These are phyloP conservation scores for Sanguinoderma infundibulare DNA, from an alignment of 1,284 basidiomycete species.

Conservation along the genomic window DNA sequence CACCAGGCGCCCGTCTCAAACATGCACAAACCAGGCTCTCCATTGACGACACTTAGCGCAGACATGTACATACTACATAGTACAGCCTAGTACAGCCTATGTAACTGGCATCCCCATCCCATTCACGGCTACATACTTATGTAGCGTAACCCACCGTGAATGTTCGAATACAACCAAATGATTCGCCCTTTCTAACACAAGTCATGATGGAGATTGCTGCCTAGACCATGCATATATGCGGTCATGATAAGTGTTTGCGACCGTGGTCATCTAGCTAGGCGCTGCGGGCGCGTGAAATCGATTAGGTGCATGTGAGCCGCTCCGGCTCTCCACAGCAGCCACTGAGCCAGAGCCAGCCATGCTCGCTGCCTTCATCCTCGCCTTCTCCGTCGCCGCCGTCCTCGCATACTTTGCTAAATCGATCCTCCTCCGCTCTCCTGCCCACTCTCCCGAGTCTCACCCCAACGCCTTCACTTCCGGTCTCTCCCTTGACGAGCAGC, in stretches of 20 bases:
- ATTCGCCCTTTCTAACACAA: too few species aligned
- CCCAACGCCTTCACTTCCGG: conserved; percentile 11
- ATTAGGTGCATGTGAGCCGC: conserved; percentile 4
- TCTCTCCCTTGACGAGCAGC: conserved; percentile 21
- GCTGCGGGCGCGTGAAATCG: not conserved
- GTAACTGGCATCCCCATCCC: too few species aligned
- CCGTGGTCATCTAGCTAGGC: too few species aligned
- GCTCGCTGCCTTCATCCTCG: conserved; percentile 24
- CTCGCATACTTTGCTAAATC: conserved; percentile 28
- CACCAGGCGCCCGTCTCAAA: not conserved
- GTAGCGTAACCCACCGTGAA: too few species aligned
- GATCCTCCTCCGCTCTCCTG: conserved; percentile 12
- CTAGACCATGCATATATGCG: too few species aligned
- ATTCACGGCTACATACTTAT: too few species aligned
- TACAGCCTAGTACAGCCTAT: too few species aligned
- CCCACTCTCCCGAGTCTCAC: conserved; percentile 9
- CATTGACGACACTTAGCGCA: too few species aligned
- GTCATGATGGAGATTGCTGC: too few species aligned
- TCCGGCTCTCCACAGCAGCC: conserved; percentile 3
- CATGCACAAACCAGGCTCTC: not conserved
- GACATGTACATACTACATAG: too few species aligned
- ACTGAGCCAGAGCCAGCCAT: conserved; percentile 15
- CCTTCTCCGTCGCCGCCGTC: conserved; percentile 26
- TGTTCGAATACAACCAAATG: too few species aligned
- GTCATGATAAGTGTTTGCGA: too few species aligned